These are phyloP conservation scores for Mikania micrantha DNA, from an alignment of 129 eudicot species.

Conservation along the genomic window DNA sequence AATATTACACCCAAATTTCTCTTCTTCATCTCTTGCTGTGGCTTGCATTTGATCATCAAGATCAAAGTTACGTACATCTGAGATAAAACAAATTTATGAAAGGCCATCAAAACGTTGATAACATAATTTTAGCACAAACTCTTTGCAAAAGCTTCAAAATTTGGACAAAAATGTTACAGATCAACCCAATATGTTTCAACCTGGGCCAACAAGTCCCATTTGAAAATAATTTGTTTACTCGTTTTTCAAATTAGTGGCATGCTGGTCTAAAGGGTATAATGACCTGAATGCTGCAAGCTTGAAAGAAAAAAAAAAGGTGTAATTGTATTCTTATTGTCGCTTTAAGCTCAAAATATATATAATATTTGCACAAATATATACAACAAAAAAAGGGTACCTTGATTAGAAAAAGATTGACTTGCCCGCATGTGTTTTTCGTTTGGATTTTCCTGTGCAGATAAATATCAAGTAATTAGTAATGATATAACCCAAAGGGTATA, in stretches of 20 bases:
- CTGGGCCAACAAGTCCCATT: background rate
- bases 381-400: constrained; percentile 21
- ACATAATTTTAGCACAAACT: background rate
- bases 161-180: background rate
- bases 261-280: too few relatives aligned
- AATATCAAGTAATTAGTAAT: background rate
- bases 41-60: constrained; percentile 28
- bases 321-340: background rate
- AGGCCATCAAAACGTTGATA: background rate
- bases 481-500: background rate
- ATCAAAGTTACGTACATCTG: constrained; percentile 33
- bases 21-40: constrained; percentile 33
- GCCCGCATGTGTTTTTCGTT: constrained; percentile 26
- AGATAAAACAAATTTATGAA: background rate
- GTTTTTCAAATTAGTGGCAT: background rate
- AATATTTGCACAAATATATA: background rate
- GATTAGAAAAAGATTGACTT: constrained; percentile 23
- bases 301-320: background rate
- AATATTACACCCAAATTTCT: constrained; percentile 77
- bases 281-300: background rate
- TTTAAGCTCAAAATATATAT: background rate
- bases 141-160: background rate
- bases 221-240: background rate
- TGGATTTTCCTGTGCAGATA: constrained; percentile 38
- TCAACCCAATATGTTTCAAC: background rate